Percentiles rank a stretch among this genome's conserved stretches.
Conservation (phyloP, 2,329 filamentous ascomycete species). For the Calycina herbarum region DNA sequence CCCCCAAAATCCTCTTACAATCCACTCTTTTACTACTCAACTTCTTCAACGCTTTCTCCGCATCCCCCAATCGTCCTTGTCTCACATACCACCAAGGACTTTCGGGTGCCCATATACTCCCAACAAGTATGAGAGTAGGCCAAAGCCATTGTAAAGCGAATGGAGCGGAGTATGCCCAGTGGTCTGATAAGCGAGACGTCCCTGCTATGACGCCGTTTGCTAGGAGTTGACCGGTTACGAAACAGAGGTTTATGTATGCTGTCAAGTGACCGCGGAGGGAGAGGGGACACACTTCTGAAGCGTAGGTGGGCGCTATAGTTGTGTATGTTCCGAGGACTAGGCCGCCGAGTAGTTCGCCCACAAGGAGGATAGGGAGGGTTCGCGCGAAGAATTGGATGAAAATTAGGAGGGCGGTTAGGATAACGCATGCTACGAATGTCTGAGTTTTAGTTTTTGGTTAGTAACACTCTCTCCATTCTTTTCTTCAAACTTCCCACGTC, state of each 20-base stretch:
- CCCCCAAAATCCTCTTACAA: constrained; percentile 47
- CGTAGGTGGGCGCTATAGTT: constrained; percentile 40
- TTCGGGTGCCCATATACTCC: constrained; percentile 49
- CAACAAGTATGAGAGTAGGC: constrained; percentile 47
- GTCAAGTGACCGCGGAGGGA: constrained; percentile 52
- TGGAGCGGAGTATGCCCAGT: constrained; percentile 33
- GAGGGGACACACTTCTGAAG: constrained; percentile 52
- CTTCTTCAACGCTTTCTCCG: constrained; percentile 32
- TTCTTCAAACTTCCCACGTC: not conserved
- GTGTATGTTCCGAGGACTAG: constrained; percentile 52
- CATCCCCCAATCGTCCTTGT: constrained; percentile 45
- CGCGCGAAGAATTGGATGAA: constrained; percentile 30
- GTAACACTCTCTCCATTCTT: not conserved
- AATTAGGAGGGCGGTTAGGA: constrained; percentile 20
- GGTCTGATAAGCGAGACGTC: constrained; percentile 17
- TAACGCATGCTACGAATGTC: constrained; percentile 23
- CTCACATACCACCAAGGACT: constrained; percentile 52
- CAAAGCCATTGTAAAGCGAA: constrained; percentile 54
- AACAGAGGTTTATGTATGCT: constrained; percentile 54
- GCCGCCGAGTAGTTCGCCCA: constrained; percentile 40
- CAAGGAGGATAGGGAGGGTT: constrained; percentile 19
- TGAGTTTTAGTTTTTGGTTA: not conserved
- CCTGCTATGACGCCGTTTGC: constrained; percentile 47
- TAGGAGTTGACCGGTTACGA: constrained; percentile 50
- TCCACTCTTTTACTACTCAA: constrained; percentile 36